Evolutionary conservation across 345 rosid species (phyloP).

Genomic region (Corymbia maculata): DNA sequence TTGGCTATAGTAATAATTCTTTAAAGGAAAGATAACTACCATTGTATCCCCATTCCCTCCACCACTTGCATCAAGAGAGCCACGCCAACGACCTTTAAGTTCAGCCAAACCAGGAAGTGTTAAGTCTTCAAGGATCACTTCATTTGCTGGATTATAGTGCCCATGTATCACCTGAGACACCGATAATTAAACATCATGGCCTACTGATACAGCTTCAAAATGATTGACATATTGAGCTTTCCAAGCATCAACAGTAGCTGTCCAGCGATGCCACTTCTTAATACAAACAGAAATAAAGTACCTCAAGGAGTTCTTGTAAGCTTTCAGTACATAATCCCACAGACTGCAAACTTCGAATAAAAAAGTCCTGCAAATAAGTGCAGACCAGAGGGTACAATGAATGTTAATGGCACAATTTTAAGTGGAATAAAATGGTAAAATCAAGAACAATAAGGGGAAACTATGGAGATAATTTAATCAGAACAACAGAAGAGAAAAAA

Average conservation of each 20-base stretch:
- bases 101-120: conserved; percentile 93
- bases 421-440: not conserved
- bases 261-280: not conserved
- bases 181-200: not conserved
- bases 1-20: not conserved
- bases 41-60: conserved; percentile 99
- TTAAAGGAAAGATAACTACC: conserved; percentile 27
- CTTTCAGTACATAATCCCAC: conserved; percentile 68
- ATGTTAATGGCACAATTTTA: not conserved
- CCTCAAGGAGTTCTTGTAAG: conserved; percentile 83
- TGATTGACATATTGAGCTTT: not conserved
- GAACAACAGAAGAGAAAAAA: not conserved
- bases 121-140: conserved; percentile 67
- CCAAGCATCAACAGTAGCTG: not conserved
- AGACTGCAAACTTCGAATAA: conserved; percentile 84
- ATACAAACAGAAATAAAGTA: not conserved
- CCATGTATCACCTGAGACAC: conserved; percentile 53
- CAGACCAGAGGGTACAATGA: not conserved
- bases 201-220: not conserved
- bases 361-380: conserved; percentile 61
- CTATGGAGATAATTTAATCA: not conserved
- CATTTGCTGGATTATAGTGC: conserved; percentile 51
- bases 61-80: conserved; percentile 96
- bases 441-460: not conserved
- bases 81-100: conserved; percentile 88